These are phyloP conservation scores for Apiosordaria backusii DNA, from an alignment of 495 filamentous ascomycete genomes.

Conservation along the genomic window DNA sequence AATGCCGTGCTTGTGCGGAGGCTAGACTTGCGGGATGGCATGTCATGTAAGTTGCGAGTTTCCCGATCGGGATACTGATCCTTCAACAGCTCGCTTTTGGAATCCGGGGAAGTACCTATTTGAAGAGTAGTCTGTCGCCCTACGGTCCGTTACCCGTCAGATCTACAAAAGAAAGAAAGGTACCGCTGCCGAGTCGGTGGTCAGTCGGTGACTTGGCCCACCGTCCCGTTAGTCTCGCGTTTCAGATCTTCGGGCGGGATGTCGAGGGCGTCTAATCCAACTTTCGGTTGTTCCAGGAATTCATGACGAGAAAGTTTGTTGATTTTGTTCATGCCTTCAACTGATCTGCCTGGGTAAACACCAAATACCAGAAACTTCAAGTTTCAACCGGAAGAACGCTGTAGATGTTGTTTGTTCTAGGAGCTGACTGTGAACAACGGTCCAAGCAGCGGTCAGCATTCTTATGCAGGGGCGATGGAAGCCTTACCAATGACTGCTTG, in stretches of 20 bases:
- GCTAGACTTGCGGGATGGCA: no score
- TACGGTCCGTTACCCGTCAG: not conserved
- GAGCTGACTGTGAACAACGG: not conserved
- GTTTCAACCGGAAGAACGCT: not conserved
- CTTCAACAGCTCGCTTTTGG: not conserved
- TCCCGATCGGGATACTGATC: not conserved
- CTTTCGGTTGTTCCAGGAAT: not conserved
- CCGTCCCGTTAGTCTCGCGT: slow-evolving; percentile 7
- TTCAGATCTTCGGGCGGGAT: slow-evolving; percentile 15
- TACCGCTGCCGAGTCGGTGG: not conserved
- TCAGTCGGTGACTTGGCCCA: not conserved
- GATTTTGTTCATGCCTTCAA: not conserved
- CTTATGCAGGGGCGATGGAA: no score
- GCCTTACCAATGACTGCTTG: no score
- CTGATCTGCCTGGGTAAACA: not conserved
- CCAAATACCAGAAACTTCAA: not conserved
- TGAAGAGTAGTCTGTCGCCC: not conserved
- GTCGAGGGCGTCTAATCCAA: not conserved
- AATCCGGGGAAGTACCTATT: not conserved
- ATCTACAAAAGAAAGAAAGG: not conserved
- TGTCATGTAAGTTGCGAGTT: not conserved
- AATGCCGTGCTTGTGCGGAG: not conserved
- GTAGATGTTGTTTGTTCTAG: not conserved
- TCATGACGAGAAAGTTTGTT: not conserved
- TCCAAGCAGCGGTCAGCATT: no score